These are phyloP conservation scores for Fusarium penzigii DNA, from an alignment of 2,329 filamentous ascomycete species.

Conservation along the genomic window DNA sequence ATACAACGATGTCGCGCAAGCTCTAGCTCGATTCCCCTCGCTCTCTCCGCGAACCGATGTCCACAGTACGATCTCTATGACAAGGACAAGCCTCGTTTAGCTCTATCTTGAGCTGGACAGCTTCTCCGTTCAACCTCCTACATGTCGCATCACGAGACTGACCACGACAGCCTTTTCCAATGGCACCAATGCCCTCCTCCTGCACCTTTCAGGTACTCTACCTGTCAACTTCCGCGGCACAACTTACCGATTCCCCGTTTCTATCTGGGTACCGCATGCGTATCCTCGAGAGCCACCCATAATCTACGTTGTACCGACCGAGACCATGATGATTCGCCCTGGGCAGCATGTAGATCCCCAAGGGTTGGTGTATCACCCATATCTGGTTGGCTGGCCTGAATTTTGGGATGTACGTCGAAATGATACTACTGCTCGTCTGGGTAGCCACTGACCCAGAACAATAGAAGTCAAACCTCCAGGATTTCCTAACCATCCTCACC, in stretches of 20 bases:
- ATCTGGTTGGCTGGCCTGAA: constrained; percentile 84
- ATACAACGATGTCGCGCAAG: constrained; percentile 86
- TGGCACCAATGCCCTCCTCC: constrained; percentile 80
- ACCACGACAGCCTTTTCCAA: constrained; percentile 73
- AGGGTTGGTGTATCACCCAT: constrained; percentile 93
- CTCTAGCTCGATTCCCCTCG: constrained; percentile 76
- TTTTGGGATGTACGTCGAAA: constrained; percentile 77
- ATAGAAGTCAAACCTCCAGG: constrained; percentile 78
- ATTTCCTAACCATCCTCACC: constrained; percentile 79
- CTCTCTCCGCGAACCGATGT: constrained; percentile 88
- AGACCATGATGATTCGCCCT: constrained; percentile 84
- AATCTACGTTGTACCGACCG: constrained; percentile 84
- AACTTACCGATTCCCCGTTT: constrained; percentile 87
- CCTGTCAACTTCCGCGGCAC: constrained; percentile 89
- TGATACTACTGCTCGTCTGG: not conserved
- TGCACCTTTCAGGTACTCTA: constrained; percentile 83
- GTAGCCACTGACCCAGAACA: constrained; percentile 4
- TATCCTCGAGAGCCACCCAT: constrained; percentile 87
- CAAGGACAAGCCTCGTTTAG: constrained; percentile 47
- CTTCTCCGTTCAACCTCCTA: not conserved
- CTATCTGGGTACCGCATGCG: constrained; percentile 88
- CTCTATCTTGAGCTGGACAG: constrained; percentile 31
- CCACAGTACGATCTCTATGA: constrained; percentile 66
- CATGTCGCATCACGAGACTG: constrained; percentile 9
- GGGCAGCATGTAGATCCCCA: constrained; percentile 95